Conservation (phyloP, 164 flowering plant genomes). For the Chimonanthus salicifolius region DNA sequence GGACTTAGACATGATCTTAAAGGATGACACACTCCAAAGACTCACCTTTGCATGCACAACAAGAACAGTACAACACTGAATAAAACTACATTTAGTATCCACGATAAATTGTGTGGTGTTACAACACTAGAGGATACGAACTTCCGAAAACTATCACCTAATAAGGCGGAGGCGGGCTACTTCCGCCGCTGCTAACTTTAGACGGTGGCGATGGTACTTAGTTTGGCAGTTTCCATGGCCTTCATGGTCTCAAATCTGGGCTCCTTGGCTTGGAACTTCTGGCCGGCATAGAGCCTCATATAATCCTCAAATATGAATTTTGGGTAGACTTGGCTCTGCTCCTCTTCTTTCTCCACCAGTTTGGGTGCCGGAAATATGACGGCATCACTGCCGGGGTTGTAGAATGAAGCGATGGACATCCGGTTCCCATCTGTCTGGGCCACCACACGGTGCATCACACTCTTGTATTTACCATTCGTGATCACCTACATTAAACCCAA, state of each 20-base stretch:
- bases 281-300: constrained; percentile 75
- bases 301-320: constrained; percentile 86
- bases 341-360: constrained; percentile 50
- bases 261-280: constrained; percentile 88
- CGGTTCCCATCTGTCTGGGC: constrained; percentile 70
- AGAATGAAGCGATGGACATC: constrained; percentile 90
- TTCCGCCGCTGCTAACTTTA: no score
- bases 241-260: constrained; percentile 89
- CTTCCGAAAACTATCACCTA: no score
- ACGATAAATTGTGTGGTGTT: no score
- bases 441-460: constrained; percentile 78
- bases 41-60: no score
- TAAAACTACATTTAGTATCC: no score
- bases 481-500: constrained; percentile 43
- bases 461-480: constrained; percentile 92
- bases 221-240: constrained; percentile 27
- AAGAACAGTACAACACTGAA: no score
- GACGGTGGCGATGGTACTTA: constrained; percentile 46
- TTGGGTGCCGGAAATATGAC: constrained; percentile 72
- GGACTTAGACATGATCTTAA: no score
- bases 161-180: no score
- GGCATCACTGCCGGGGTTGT: constrained; percentile 85
- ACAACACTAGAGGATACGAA: no score
- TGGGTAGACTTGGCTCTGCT: constrained; percentile 45
- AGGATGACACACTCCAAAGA: no score